Conservation (phyloP, 139 green algal genomes). For the Closterium sp. region DNA sequence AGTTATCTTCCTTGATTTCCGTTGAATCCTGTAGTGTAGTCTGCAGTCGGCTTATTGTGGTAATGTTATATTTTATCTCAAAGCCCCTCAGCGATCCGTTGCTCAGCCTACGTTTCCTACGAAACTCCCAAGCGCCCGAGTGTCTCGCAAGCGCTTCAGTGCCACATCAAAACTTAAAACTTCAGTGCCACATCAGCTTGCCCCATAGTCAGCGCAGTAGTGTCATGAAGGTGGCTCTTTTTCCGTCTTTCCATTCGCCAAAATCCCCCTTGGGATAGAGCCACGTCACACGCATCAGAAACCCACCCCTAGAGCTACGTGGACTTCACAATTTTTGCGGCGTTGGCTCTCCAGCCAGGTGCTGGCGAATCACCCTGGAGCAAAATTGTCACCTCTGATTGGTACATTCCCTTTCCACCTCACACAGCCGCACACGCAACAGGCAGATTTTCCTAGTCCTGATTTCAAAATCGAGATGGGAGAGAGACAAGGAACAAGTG, state of each 20-base stretch:
- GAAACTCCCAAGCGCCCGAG: too few species aligned
- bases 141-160: too few species aligned
- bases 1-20: too few species aligned
- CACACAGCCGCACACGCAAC: background rate
- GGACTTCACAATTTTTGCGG: background rate
- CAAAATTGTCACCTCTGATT: background rate
- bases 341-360: background rate
- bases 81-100: too few species aligned
- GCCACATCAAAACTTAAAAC: too few species aligned
- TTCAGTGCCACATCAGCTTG: background rate
- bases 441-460: background rate
- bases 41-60: too few species aligned
- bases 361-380: background rate
- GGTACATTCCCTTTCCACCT: background rate
- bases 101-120: too few species aligned
- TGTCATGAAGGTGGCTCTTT: background rate
- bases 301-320: background rate
- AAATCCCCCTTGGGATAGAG: background rate
- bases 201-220: background rate
- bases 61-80: too few species aligned
- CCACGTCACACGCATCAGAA: background rate
- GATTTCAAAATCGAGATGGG: too few species aligned
- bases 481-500: too few species aligned
- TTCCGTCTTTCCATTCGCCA: background rate
- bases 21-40: too few species aligned